A percentile compares a stretch with the other conserved stretches of the same genome.
Evolutionary conservation across 768 basidiomycete genomes (phyloP).

Genomic region (Termitomyces sp.): DNA sequence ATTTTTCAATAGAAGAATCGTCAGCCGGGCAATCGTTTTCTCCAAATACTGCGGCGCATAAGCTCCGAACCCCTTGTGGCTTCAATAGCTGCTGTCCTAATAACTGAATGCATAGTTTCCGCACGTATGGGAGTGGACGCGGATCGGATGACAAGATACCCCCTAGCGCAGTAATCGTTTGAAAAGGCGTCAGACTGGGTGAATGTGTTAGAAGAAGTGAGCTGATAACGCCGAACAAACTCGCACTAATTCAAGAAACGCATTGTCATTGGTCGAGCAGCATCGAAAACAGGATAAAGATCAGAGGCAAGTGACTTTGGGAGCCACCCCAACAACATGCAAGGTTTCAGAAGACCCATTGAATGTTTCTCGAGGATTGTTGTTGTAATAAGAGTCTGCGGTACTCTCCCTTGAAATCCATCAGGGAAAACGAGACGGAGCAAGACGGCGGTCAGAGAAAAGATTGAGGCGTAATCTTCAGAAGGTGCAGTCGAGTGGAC

Average conservation of each 20-base stretch:
- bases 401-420: constrained; percentile 38
- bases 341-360: constrained; percentile 51
- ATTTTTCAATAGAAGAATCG: constrained; percentile 56
- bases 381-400: constrained; percentile 58
- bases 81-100: constrained; percentile 69
- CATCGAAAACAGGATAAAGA: constrained; percentile 33
- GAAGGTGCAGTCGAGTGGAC: constrained; percentile 38
- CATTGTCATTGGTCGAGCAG: constrained; percentile 44
- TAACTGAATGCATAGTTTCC: constrained; percentile 53
- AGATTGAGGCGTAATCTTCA: constrained; percentile 39
- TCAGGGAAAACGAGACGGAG: constrained; percentile 47
- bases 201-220: constrained; percentile 13
- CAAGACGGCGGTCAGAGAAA: constrained; percentile 35
- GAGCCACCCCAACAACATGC: constrained; percentile 69
- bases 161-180: constrained; percentile 62
- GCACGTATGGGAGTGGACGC: constrained; percentile 42
- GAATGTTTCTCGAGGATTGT: constrained; percentile 51
- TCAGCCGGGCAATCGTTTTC: constrained; percentile 46
- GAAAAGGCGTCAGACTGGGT: constrained; percentile 54
- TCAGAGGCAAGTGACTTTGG: constrained; percentile 43
- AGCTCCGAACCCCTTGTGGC: constrained; percentile 62
- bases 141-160: constrained; percentile 43
- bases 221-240: constrained; percentile 10
- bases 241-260: constrained; percentile 61
- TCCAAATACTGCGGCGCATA: constrained; percentile 65